phyloP scores from a whole-genome alignment of 2,329 filamentous ascomycete genomes.

The Aspergillus quadricinctus region DNA sequence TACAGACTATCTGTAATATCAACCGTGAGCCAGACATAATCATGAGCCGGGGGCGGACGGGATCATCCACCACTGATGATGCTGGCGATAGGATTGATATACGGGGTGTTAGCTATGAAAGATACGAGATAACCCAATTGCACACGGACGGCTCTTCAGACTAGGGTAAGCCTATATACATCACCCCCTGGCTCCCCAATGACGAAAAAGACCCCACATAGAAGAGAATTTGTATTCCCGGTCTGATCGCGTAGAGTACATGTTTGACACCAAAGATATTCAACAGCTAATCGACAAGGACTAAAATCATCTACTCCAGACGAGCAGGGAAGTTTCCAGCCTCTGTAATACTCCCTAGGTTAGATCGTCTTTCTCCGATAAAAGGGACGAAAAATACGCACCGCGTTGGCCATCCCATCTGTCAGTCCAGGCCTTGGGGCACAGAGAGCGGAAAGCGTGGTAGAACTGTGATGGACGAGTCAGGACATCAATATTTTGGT shows the following conservation, averaged over 20 bases:
- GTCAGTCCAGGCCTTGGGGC: conserved; percentile 88
- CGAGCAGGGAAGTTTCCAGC: conserved; percentile 53
- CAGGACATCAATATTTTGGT: neutral
- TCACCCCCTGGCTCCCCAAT: conserved; percentile 18
- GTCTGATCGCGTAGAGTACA: conserved; percentile 37
- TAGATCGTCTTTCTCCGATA: neutral
- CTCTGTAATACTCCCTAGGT: conserved; percentile 34
- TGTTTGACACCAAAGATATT: conserved; percentile 32
- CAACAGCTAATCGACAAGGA: conserved; percentile 24
- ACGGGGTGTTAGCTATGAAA: neutral
- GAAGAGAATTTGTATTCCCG: conserved; percentile 26
- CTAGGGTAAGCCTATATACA: conserved; percentile 30
- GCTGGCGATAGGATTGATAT: neutral
- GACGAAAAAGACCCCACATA: neutral
- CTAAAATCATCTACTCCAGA: conserved; percentile 39
- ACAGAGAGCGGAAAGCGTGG: conserved; percentile 93
- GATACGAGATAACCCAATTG: neutral
- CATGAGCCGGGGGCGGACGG: too few species aligned
- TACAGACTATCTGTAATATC: too few species aligned
- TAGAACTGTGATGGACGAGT: conserved; percentile 64
- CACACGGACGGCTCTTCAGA: conserved; percentile 15
- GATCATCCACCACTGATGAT: too few species aligned
- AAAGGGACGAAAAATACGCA: conserved; percentile 46
- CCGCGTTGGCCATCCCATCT: conserved; percentile 98
- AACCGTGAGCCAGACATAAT: too few species aligned